Base-by-base conservation (phyloP, 352 stramenopile species). In the Phytopythium delawarense region DNA sequence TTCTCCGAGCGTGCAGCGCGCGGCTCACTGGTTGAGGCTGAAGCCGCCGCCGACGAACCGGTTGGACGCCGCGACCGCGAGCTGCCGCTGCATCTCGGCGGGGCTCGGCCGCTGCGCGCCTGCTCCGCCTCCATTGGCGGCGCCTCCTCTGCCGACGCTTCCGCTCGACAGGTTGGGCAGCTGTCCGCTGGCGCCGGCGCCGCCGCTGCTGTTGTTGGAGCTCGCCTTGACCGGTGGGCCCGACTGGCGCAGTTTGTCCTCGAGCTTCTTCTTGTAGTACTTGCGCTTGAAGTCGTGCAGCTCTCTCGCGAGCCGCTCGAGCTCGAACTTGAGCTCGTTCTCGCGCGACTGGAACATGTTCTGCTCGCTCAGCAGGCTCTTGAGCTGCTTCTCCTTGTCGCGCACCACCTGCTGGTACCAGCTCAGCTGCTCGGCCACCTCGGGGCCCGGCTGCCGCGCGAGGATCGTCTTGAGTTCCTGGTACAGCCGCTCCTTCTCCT, bases 301-400 rank as follows among this genome's bases (percentile, higher is more conserved):
- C 59, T 98, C 94, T 7, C 89, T 76, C 13, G 83, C 87, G 12
- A 98, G 75, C 3, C 91, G 86, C 69, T 98, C 92, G 46, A 98
- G 92, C 71, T 98, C 94, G 63, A 97, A 98, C 63, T 98, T 98
- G 63, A 98, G 92, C 63, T 98, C 94, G 65, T 97, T 96, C 45
- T 98, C 90, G 67, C 96, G 92, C 16, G 88, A 87, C 64, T 95
- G 79, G 59, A 97, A 94, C 97, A 99, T 99, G 72, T 99, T 99
- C 60, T 99, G 92, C 65, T 99, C 96, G 57, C 84, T 93, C 34
- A 97, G 87, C 74, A 99, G 92, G 21, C 92, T 96, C 74, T 98
- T 98, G 78, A 99, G 93, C 69, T 99, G 95, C 59, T 96, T 95
- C 11, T 96, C 93, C 71, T 99, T 99, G 59, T 98, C 94, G 63